Conservation (phyloP, 495 filamentous ascomycete genomes). For the Neurospora cerealis region DNA sequence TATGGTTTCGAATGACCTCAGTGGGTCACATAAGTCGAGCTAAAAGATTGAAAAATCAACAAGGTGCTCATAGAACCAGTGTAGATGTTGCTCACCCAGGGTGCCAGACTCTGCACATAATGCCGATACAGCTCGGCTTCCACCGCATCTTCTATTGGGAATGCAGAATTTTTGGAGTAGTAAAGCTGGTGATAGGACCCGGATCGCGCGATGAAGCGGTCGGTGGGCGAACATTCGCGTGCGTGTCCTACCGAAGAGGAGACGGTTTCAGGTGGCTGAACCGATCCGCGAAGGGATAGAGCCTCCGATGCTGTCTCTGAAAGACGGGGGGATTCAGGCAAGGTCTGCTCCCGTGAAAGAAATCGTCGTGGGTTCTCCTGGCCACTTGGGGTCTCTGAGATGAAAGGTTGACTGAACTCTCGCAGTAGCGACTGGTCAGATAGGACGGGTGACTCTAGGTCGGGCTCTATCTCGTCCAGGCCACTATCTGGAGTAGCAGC, state of each 20-base stretch:
- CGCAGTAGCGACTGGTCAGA: conserved; percentile 1
- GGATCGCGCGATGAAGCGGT: conserved; percentile 7
- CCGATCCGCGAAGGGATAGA: not conserved
- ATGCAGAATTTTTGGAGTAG: not conserved
- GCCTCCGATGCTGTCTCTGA: not conserved
- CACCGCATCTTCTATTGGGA: conserved; percentile 26
- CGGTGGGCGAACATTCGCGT: conserved; percentile 4
- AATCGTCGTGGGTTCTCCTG: not conserved
- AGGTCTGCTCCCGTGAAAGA: not conserved
- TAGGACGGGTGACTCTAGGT: conserved; percentile 2
- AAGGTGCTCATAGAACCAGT: not conserved
- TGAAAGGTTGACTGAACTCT: not conserved
- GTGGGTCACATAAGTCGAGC: conserved; percentile 49
- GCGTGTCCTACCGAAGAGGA: not conserved
- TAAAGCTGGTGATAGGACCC: not conserved
- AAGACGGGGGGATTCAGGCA: not conserved
- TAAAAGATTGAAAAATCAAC: conserved; percentile 6
- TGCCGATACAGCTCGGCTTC: conserved; percentile 38
- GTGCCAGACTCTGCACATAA: conserved; percentile 38
- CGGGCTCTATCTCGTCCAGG: conserved; percentile 6
- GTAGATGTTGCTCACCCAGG: conserved; percentile 29
- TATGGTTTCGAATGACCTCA: conserved; percentile 41
- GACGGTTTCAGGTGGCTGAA: not conserved
- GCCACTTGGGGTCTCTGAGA: not conserved
- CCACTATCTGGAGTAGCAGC: conserved; percentile 12